phyloP scores from a whole-genome alignment of 2,329 filamentous ascomycete species.

The Ascochyta pisi region DNA sequence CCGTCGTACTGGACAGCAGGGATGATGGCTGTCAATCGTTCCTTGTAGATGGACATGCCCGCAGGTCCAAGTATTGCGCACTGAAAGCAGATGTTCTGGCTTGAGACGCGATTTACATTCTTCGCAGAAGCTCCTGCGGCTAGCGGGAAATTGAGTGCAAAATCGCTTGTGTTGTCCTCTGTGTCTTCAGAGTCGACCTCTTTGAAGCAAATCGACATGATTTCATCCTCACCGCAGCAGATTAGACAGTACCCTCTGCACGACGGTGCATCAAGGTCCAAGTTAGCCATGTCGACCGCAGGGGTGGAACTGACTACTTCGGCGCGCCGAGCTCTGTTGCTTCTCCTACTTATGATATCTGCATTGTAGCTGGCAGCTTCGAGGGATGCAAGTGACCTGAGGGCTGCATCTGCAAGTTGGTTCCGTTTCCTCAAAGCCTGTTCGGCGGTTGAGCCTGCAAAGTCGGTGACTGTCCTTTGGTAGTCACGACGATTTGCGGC shows the following conservation, averaged over 20 bases:
- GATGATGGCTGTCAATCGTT: slow-evolving; percentile 37
- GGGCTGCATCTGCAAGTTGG: slow-evolving; percentile 35
- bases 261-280: slow-evolving; percentile 36
- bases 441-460: slow-evolving; percentile 18
- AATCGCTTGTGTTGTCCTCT: slow-evolving; percentile 42
- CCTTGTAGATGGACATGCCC: slow-evolving; percentile 40
- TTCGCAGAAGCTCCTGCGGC: slow-evolving; percentile 36
- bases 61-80: slow-evolving; percentile 35
- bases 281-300: slow-evolving; percentile 24
- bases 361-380: slow-evolving; percentile 41
- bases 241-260: slow-evolving; percentile 40
- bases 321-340: slow-evolving; percentile 43
- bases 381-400: slow-evolving; percentile 34
- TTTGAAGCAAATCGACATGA: slow-evolving; percentile 46
- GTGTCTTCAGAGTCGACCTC: slow-evolving; percentile 25
- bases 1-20: slow-evolving; percentile 37
- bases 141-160: slow-evolving; percentile 45
- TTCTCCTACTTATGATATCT: slow-evolving; percentile 41
- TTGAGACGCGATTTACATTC: slow-evolving; percentile 39
- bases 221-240: slow-evolving; percentile 43
- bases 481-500: slow-evolving; percentile 37
- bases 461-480: slow-evolving; percentile 18
- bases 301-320: slow-evolving; percentile 25
- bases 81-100: slow-evolving; percentile 46
- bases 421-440: slow-evolving; percentile 31